Conservation (phyloP, 345 rosid genomes). For the Anastatica hierochuntica region DNA sequence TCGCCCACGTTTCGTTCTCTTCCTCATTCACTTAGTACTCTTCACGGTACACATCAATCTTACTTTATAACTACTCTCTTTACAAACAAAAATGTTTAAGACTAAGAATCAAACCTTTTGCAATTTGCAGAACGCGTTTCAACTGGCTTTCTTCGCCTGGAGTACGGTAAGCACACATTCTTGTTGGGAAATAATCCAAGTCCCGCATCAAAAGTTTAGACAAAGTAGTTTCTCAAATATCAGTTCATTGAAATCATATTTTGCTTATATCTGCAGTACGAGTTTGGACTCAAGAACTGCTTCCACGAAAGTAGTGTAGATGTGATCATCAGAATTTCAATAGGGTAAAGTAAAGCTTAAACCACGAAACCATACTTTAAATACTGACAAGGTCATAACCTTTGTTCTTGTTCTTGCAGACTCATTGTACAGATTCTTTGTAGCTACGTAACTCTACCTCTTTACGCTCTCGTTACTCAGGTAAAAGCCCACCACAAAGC, state of each 20-base stretch:
- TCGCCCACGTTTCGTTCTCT: slow-evolving; percentile 64
- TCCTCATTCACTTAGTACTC: slow-evolving; percentile 74
- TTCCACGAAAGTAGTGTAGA: slow-evolving; percentile 42
- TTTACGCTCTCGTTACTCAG: slow-evolving; percentile 88
- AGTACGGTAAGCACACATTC: slow-evolving; percentile 58
- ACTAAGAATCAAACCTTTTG: background rate
- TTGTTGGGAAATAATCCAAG: too few species aligned
- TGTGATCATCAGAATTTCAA: slow-evolving; percentile 50
- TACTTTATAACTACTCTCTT: background rate
- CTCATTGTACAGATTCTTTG: slow-evolving; percentile 67
- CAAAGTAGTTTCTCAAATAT: too few species aligned
- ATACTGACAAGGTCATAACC: slow-evolving; percentile 1
- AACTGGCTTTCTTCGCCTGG: slow-evolving; percentile 78
- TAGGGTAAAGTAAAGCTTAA: slow-evolving; percentile 80
- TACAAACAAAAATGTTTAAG: background rate
- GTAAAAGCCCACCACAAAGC: slow-evolving; percentile 23
- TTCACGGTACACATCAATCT: slow-evolving; percentile 49
- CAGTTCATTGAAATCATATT: too few species aligned
- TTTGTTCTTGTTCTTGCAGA: slow-evolving; percentile 28
- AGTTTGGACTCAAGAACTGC: slow-evolving; percentile 54
- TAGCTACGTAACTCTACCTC: slow-evolving; percentile 93
- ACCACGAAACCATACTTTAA: background rate
- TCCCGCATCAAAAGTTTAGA: too few species aligned
- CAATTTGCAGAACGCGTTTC: slow-evolving; percentile 91
- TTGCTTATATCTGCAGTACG: too few species aligned